Evolutionary conservation across 2,329 filamentous ascomycete genomes (phyloP).

Genomic region (Neofusicoccum ribis): DNA sequence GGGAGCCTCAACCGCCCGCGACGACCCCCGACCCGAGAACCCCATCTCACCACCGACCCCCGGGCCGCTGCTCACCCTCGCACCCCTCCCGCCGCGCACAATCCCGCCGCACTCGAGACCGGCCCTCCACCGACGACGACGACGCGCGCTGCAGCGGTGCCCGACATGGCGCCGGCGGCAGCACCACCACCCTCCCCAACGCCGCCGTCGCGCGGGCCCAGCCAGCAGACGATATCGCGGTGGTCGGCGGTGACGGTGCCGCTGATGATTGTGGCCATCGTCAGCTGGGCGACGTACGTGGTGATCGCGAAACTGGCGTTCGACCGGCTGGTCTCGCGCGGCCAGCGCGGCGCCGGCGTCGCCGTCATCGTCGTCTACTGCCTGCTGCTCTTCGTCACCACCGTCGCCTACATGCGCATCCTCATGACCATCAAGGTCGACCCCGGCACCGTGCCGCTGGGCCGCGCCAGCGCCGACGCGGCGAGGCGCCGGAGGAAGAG

Average conservation of each 20-base stretch:
- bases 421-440: slow-evolving; percentile 66
- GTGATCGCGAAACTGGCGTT: slow-evolving; percentile 53
- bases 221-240: slow-evolving; percentile 46
- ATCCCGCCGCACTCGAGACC: background rate
- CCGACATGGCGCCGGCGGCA: background rate
- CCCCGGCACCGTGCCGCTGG: slow-evolving; percentile 69
- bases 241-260: slow-evolving; percentile 69
- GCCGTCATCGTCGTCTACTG: slow-evolving; percentile 73
- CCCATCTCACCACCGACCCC: background rate
- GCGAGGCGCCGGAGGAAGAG: background rate
- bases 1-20: background rate
- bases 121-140: no score
- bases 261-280: slow-evolving; percentile 62
- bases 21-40: background rate
- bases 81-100: background rate
- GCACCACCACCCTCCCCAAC: background rate
- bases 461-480: slow-evolving; percentile 19
- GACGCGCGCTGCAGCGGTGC: no score
- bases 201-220: background rate
- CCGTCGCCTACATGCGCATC: slow-evolving; percentile 70
- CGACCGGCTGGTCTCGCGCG: slow-evolving; percentile 35
- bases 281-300: slow-evolving; percentile 72
- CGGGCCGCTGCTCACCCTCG: background rate
- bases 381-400: slow-evolving; percentile 66
- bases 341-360: slow-evolving; percentile 59